phyloP scores from a whole-genome alignment of 2,329 filamentous ascomycete species.

The Trichoderma oligosporum region DNA sequence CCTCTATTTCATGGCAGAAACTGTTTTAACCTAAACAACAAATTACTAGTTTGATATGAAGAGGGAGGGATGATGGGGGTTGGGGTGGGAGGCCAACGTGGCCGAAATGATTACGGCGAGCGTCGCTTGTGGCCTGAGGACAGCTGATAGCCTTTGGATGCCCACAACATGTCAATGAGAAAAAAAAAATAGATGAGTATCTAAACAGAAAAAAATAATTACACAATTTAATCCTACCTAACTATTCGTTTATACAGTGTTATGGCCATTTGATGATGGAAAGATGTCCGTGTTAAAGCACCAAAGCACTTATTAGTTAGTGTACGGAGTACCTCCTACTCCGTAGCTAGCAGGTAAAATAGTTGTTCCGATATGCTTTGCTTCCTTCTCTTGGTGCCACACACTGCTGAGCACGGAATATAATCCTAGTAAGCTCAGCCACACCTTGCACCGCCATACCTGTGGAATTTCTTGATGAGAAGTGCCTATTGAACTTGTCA shows the following conservation, averaged over 20 bases:
- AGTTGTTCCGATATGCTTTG: neutral
- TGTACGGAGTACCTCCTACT: no score
- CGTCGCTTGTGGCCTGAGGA: neutral
- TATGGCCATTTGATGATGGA: neutral
- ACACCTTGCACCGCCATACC: slow-evolving; percentile 27
- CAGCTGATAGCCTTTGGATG: slow-evolving; percentile 13
- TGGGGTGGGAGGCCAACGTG: slow-evolving; percentile 17
- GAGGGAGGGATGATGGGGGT: slow-evolving; percentile 24
- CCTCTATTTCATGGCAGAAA: no score
- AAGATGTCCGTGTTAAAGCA: no score
- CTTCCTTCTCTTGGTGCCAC: neutral
- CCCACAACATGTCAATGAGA: slow-evolving; percentile 25
- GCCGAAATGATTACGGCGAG: slow-evolving; percentile 15
- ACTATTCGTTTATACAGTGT: neutral
- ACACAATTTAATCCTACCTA: neutral
- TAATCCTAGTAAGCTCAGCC: slow-evolving; percentile 1
- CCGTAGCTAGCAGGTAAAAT: neutral
- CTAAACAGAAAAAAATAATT: neutral
- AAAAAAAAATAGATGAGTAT: slow-evolving; percentile 6
- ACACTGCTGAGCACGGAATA: neutral
- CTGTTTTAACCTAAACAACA: neutral
- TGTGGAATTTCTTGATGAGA: slow-evolving; percentile 32
- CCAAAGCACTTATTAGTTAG: no score
- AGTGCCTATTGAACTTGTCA: neutral
- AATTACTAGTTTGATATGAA: neutral